phyloP scores from a whole-genome alignment of 192 early-diverging fungal species.

The Gigaspora rosea region DNA sequence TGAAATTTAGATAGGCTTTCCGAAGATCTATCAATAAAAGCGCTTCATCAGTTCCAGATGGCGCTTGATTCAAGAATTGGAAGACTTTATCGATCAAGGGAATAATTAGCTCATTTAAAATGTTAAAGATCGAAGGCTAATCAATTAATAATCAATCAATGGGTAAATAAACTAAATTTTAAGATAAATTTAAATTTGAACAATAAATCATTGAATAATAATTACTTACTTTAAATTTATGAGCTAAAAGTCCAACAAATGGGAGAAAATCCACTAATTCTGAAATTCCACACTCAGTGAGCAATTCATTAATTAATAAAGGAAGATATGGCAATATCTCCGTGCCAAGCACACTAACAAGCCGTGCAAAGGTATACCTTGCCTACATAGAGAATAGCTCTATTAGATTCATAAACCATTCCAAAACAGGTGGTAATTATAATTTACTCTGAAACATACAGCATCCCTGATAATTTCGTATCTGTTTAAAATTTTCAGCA shows the following conservation, averaged over 20 bases:
- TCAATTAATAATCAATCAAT: neutral
- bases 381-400: constrained; percentile 29
- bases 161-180: neutral
- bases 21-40: constrained; percentile 75
- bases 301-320: constrained; percentile 72
- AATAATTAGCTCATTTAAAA: constrained; percentile 74
- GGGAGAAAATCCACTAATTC: constrained; percentile 86
- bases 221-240: constrained; percentile 88
- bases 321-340: constrained; percentile 84
- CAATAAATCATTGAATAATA: constrained; percentile 28
- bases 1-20: constrained; percentile 79
- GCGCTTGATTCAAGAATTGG: constrained; percentile 78
- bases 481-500: constrained; percentile 62
- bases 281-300: constrained; percentile 72
- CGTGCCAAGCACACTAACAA: constrained; percentile 83
- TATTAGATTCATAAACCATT: neutral
- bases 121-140: constrained; percentile 62
- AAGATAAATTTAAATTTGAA: too few species aligned
- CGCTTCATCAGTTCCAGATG: constrained; percentile 86
- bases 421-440: neutral
- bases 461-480: constrained; percentile 71
- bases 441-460: constrained; percentile 19
- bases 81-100: constrained; percentile 85
- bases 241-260: constrained; percentile 79
- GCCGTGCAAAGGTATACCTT: constrained; percentile 78